These are phyloP conservation scores for Fraxinus paxiana DNA, from an alignment of 305 asterid genomes.

Conservation along the genomic window DNA sequence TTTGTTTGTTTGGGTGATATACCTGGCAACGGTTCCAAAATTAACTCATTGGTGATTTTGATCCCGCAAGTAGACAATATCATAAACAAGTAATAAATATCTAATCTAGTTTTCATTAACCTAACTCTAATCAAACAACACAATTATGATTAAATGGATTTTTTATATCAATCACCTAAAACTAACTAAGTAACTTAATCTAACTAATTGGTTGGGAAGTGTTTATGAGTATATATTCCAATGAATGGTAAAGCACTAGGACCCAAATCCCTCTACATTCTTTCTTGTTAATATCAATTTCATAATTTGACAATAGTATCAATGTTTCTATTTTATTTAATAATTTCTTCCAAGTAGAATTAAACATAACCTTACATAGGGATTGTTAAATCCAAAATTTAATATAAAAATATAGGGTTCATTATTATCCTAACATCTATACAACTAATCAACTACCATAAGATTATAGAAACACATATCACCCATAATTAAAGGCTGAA, in stretches of 20 bases:
- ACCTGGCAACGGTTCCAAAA: background rate
- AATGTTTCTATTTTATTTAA: too few species aligned
- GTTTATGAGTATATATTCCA: too few species aligned
- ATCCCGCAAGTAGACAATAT: background rate
- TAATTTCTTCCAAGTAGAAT: background rate
- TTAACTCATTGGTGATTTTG: background rate
- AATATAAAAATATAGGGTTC: background rate
- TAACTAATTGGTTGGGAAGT: too few species aligned
- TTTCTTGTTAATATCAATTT: too few species aligned
- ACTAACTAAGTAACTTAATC: too few species aligned
- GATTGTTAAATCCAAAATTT: background rate
- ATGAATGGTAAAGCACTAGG: too few species aligned
- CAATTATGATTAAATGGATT: too few species aligned
- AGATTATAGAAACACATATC: background rate
- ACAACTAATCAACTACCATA: background rate
- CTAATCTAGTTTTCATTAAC: too few species aligned
- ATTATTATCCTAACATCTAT: background rate
- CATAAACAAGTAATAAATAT: too few species aligned
- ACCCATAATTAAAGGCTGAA: background rate
- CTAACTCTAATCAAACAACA: too few species aligned
- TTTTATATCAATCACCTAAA: too few species aligned
- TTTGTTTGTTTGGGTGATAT: background rate
- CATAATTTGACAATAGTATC: background rate
- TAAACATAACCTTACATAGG: background rate
- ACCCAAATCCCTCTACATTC: too few species aligned